Percentiles rank a stretch among this genome's conserved stretches.
phyloP scores from a whole-genome alignment of 129 eudicot genomes.

The Artemisia argyi region DNA sequence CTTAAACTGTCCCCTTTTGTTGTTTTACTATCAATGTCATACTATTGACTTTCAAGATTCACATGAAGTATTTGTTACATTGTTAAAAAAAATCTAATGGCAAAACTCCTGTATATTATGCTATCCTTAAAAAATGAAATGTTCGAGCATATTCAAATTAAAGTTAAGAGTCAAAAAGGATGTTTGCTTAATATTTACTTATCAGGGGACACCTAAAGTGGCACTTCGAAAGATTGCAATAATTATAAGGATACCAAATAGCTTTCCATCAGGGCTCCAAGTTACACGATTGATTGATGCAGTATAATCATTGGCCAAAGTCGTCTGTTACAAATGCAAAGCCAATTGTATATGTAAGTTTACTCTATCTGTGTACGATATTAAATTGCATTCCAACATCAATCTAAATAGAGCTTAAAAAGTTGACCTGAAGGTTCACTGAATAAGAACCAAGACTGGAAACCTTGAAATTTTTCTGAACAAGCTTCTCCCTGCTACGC shows the following conservation, averaged over 20 bases:
- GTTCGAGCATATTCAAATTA: constrained; percentile 6
- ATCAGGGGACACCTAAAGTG: constrained; percentile 15
- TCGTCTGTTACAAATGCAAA: constrained; percentile 42
- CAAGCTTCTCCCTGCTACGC: constrained; percentile 65
- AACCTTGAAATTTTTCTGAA: constrained; percentile 67
- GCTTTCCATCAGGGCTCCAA: constrained; percentile 83
- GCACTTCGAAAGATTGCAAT: background rate
- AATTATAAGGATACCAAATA: constrained; percentile 53
- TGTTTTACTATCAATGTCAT: background rate
- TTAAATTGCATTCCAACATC: constrained; percentile 3
- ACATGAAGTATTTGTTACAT: background rate
- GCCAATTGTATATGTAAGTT: background rate
- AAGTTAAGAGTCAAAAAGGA: background rate
- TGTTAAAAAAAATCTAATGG: background rate
- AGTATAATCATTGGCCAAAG: constrained; percentile 61
- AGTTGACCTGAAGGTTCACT: constrained; percentile 64
- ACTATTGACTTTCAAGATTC: background rate
- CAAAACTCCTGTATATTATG: background rate
- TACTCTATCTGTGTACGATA: background rate
- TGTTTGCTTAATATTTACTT: constrained; percentile 14
- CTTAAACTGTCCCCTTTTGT: constrained; percentile 8
- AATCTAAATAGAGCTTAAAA: background rate
- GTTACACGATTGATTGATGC: constrained; percentile 74
- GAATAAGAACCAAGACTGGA: constrained; percentile 68
- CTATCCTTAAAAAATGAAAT: background rate